Evolutionary conservation across 192 early-diverging fungal genomes (phyloP), one percentile per base, ranked within the genome.

Genomic region (Coemansia sp.): DNA sequence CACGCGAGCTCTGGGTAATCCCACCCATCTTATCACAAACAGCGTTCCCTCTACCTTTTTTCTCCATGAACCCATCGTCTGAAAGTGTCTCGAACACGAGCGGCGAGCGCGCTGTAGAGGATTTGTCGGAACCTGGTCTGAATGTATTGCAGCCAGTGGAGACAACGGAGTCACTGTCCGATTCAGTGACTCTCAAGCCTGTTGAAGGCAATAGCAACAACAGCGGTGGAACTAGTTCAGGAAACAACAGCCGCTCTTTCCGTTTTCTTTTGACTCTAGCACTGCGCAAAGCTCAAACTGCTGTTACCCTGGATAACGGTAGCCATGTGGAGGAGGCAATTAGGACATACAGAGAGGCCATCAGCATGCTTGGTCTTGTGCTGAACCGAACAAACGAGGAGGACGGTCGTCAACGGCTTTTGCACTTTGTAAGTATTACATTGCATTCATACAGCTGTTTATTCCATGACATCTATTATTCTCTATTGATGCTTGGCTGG

Each of bases 351-450:
- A 66, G 76, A 48, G 84, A 85, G 66, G 79, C 84, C n/a, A 82
- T 85, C 58, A 82, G 79, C 72, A 81, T 85, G 79, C 76, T 85
- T 40, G 80, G 76, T 5, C 68, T 85, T 16, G 80, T 85, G 56
- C 65, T 82, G 40, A 72, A 77, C 69, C 76, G 80, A 49, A 78
- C 80, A 10, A 77, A 69, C 62, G 84, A 82, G 43, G 77, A 82
- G 48, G 80, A 78, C 40, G 75, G 77, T 26, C 73, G 77, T n/a
- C 73, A 82, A 56, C 76, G 84, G 12, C 71, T 85, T 19, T 59
- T 78, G 66, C 84, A 85, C 60, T 82, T 85, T 68, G 76, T 82
- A 78, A 82, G 80, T 78, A 66, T 26, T 51, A 32, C 32, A 32
- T 16, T 7, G 43, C n/a, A 39, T 21, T 54, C 39, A 71, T 71